Evolutionary conservation across 495 filamentous ascomycete genomes (phyloP).

Genomic region (Chaetomium cochliodes): DNA sequence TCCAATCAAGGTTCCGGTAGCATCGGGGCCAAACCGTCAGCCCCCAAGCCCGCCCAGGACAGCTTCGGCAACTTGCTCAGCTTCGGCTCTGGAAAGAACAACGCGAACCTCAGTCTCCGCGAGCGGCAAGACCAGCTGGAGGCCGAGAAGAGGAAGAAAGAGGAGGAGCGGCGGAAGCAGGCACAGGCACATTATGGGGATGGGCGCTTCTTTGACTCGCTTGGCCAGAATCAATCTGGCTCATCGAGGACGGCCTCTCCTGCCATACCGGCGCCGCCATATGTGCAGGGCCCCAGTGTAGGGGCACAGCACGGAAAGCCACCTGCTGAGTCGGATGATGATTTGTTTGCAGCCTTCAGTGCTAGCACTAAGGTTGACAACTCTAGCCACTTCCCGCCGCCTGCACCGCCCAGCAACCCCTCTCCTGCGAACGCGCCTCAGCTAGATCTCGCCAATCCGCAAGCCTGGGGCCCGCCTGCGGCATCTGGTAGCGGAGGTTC

Average conservation of each 20-base stretch:
- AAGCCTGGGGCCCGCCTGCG: constrained; percentile 39
- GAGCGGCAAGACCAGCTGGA: constrained; percentile 82
- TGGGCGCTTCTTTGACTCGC: constrained; percentile 69
- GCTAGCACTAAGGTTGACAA: constrained; percentile 60
- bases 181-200: constrained; percentile 73
- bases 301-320: constrained; percentile 34
- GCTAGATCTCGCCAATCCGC: constrained; percentile 40
- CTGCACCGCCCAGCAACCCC: constrained; percentile 34
- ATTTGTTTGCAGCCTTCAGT: constrained; percentile 63
- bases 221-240: constrained; percentile 43
- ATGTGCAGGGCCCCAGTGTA: constrained; percentile 12
- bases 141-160: constrained; percentile 72
- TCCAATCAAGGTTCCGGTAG: constrained; percentile 55
- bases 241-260: constrained; percentile 41
- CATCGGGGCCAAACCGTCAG: constrained; percentile 52
- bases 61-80: constrained; percentile 88
- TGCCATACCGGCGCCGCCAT: constrained; percentile 30
- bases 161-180: constrained; percentile 65
- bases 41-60: constrained; percentile 65
- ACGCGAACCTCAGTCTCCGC: constrained; percentile 71
- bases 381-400: constrained; percentile 58
- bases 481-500: constrained; percentile 25
- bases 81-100: constrained; percentile 64
- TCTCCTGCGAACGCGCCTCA: constrained; percentile 31
- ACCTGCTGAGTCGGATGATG: constrained; percentile 48